Conservation (phyloP, 2,329 filamentous ascomycete species). For the Aspergillus pseudoglaucus region DNA sequence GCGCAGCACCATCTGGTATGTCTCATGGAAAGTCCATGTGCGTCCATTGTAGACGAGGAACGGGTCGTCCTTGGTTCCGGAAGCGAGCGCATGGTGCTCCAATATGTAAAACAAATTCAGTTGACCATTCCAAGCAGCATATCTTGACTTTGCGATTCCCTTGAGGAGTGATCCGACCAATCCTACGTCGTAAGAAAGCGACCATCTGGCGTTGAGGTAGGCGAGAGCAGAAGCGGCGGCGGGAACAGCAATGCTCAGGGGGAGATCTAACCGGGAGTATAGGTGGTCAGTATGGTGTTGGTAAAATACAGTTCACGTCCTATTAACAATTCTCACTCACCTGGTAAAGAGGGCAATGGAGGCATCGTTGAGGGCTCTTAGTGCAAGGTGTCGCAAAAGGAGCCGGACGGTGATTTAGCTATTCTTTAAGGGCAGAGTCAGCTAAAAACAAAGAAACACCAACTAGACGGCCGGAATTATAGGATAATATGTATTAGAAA, state of each 20-base stretch:
- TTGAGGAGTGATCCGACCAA: slow-evolving; percentile 53
- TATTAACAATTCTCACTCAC: background rate
- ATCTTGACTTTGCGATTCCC: slow-evolving; percentile 37
- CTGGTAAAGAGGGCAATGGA: background rate
- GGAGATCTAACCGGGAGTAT: slow-evolving; percentile 21
- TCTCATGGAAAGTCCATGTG: slow-evolving; percentile 67
- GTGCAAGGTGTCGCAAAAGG: background rate
- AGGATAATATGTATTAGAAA: too few species aligned
- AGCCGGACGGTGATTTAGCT: too few species aligned
- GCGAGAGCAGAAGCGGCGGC: slow-evolving; percentile 62
- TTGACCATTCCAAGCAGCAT: slow-evolving; percentile 52
- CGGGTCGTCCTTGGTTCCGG: slow-evolving; percentile 43
- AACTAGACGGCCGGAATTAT: too few species aligned
- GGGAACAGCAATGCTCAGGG: slow-evolving; percentile 46
- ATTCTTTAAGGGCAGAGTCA: too few species aligned
- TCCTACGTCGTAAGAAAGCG: slow-evolving; percentile 59
- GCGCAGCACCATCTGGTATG: slow-evolving; percentile 63
- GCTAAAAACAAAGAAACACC: background rate
- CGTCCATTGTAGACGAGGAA: slow-evolving; percentile 65
- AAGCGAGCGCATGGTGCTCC: slow-evolving; percentile 58
- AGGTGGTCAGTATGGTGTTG: background rate
- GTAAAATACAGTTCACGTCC: background rate
- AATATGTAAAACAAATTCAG: slow-evolving; percentile 70
- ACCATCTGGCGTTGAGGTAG: slow-evolving; percentile 68
- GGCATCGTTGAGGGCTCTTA: background rate